Evolutionary conservation across 2,329 filamentous ascomycete species (phyloP).

Genomic region (Didymella glomerata): DNA sequence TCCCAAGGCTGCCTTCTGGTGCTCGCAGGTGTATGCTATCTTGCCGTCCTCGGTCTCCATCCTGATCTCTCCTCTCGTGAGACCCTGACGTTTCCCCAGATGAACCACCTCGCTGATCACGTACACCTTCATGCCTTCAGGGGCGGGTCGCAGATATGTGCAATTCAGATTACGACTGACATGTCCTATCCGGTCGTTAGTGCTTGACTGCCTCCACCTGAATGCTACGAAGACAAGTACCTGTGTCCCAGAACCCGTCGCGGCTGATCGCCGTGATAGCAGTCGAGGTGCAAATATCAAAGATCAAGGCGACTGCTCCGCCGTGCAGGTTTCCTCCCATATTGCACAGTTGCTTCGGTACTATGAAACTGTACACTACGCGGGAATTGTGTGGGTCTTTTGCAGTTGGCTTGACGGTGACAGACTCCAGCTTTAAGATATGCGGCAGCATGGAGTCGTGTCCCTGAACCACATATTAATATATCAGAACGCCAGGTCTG

Average conservation of each 20-base stretch:
- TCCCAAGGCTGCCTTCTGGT: conserved; percentile 46
- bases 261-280: conserved; percentile 44
- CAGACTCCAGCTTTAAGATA: conserved; percentile 48
- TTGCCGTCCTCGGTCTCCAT: conserved; percentile 47
- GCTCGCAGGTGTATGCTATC: conserved; percentile 52
- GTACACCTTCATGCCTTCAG: conserved; percentile 51
- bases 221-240: not conserved
- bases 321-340: conserved; percentile 59
- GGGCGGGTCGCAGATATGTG: conserved; percentile 56
- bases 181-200: conserved; percentile 39
- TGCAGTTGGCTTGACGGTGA: conserved; percentile 38
- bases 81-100: conserved; percentile 53
- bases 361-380: conserved; percentile 55
- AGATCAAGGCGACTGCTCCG: conserved; percentile 62
- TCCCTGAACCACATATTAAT: conserved; percentile 28
- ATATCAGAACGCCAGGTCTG: not conserved
- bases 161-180: conserved; percentile 54
- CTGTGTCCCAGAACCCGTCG: conserved; percentile 54
- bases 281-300: conserved; percentile 62
- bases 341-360: conserved; percentile 58
- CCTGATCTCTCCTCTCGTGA: conserved; percentile 54
- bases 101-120: conserved; percentile 57
- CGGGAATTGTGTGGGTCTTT: conserved; percentile 45
- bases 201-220: not conserved
- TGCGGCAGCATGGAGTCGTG: conserved; percentile 44